phyloP scores from a whole-genome alignment of 2,329 filamentous ascomycete species.

The Fusarium anguioides region DNA sequence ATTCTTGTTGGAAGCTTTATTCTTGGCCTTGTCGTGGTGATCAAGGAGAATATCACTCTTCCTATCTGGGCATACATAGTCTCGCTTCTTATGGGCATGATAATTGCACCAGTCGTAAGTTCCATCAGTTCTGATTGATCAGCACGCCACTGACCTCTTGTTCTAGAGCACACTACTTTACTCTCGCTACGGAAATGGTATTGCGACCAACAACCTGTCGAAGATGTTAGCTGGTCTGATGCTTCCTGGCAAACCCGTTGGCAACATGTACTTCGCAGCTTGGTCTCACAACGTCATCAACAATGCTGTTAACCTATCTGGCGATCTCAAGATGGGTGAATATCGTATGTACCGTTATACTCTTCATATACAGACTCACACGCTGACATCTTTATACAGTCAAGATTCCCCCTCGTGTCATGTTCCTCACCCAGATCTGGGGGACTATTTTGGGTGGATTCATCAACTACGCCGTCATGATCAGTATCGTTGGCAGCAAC shows the following conservation, averaged over 20 bases:
- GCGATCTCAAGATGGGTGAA: constrained; percentile 68
- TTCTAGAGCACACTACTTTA: constrained; percentile 62
- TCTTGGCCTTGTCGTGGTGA: constrained; percentile 58
- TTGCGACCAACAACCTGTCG: constrained; percentile 68
- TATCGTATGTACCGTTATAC: constrained; percentile 57
- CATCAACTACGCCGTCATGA: constrained; percentile 67
- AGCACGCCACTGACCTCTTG: constrained; percentile 3
- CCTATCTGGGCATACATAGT: constrained; percentile 61
- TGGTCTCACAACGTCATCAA: constrained; percentile 69
- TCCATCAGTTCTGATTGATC: fast-evolving
- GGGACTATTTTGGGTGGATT: constrained; percentile 65
- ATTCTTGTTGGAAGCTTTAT: constrained; percentile 58
- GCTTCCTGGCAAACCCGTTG: constrained; percentile 62
- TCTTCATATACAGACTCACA: fast-evolving
- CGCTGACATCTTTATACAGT: constrained; percentile 49
- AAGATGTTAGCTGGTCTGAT: constrained; percentile 66
- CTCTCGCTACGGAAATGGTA: constrained; percentile 65
- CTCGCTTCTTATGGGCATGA: constrained; percentile 54
- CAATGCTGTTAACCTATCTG: constrained; percentile 61
- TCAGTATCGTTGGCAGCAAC: constrained; percentile 61
- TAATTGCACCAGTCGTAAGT: constrained; percentile 63
- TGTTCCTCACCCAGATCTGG: constrained; percentile 68
- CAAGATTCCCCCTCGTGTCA: constrained; percentile 65
- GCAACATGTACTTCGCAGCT: constrained; percentile 68
- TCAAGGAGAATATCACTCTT: constrained; percentile 59